phyloP scores from a whole-genome alignment of 1,284 basidiomycete genomes.

The Clitocybe nebularis region DNA sequence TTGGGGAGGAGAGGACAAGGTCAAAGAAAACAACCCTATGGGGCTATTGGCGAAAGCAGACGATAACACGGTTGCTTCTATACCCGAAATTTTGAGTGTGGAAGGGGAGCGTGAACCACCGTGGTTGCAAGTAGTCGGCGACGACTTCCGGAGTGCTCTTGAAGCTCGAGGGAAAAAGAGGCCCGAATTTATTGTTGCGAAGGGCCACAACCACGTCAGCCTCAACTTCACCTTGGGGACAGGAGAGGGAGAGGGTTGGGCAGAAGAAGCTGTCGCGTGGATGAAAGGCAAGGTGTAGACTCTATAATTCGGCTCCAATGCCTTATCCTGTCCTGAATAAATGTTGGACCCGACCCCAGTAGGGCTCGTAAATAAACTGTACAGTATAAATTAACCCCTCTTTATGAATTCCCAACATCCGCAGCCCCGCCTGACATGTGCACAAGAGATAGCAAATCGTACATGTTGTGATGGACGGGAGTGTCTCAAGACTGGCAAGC shows the following conservation, averaged over 20 bases:
- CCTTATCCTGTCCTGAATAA: too few relatives aligned
- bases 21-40: slow-evolving; percentile 37
- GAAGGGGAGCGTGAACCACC: slow-evolving; percentile 50
- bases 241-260: slow-evolving; percentile 62
- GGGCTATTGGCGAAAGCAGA: slow-evolving; percentile 33
- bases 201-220: slow-evolving; percentile 64
- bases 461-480: too few relatives aligned
- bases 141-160: slow-evolving; percentile 33
- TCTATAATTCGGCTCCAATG: too few relatives aligned
- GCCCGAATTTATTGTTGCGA: slow-evolving; percentile 32
- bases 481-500: too few relatives aligned
- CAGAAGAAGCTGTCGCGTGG: slow-evolving; percentile 46
- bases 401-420: too few relatives aligned
- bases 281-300: slow-evolving; percentile 18
- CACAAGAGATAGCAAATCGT: too few relatives aligned
- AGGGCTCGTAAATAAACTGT: too few relatives aligned
- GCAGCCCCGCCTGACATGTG: too few relatives aligned
- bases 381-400: too few relatives aligned
- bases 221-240: slow-evolving; percentile 43
- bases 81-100: slow-evolving; percentile 46
- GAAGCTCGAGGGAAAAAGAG: slow-evolving; percentile 24
- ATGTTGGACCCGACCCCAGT: too few relatives aligned
- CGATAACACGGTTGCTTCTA: slow-evolving; percentile 26
- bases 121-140: slow-evolving; percentile 31
- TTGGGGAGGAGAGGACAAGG: slow-evolving; percentile 41